Evolutionary conservation across 2,329 filamentous ascomycete genomes (phyloP), one percentile per base, ranked within the genome.

Genomic region (Cordyceps cicadae): DNA sequence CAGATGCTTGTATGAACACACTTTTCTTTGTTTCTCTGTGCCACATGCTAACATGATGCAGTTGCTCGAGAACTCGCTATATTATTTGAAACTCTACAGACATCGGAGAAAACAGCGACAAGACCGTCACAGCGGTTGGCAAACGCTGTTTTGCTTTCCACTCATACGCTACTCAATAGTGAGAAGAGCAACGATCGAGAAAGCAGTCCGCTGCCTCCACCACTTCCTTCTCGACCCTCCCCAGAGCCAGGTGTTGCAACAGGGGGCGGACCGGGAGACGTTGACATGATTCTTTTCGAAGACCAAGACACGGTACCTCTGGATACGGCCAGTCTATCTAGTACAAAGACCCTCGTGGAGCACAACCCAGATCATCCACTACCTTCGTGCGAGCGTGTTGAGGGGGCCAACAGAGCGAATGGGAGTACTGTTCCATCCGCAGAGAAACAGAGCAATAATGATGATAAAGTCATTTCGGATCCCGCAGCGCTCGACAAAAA

Each of bases 91-190:
- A 81, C 85, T 62, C 85, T 96, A 69, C 86, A 88, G 62, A 81
- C 78, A 1, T 86, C 87, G 1, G 76, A 82, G 5, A 77, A 80
- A 46, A 75, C 79, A 12, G 86, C 82, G 17, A 85, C 92, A 34
- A 84, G 81, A 49, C 92, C 92, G 1, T 86, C 87, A 3, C 87
- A 88, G 66, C 85, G 90, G 65, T 80, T 97, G 39, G 92, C 92
- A 29, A 87, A 91, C 54, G 82, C 92, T 45, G 92, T 92, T 1
- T 78, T 96, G 24, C 83, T 90, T 1, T 78, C 78, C 3, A 79
- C 77, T 0, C 72, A 73, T 48, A 73, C 72, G 1, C 67, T 76
- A 5, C 67, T 75, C 5, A 70, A 70, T 26, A 69, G 70, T 29
- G 73, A 72, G 59, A 65, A 67, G 57, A 51, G 67, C 12, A 54